Conservation (phyloP, 108 stramenopile genomes). For the Skeletonema menzelii region DNA sequence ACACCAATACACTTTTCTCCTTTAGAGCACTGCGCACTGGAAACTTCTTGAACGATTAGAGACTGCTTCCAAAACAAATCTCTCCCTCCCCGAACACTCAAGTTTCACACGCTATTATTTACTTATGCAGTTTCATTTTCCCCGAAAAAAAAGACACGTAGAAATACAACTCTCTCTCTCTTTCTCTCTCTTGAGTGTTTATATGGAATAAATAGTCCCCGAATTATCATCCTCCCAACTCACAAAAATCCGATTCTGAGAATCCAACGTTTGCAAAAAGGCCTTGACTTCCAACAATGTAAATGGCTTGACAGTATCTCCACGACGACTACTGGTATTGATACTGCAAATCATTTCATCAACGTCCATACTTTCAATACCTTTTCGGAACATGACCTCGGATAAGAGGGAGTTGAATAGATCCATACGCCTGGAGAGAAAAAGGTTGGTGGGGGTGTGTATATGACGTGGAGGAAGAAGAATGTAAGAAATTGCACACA, state of each 20-base stretch:
- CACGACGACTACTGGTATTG: not conserved
- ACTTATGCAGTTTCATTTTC: not conserved
- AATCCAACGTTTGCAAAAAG: constrained; percentile 8
- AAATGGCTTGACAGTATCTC: constrained; percentile 2
- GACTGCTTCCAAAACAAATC: not conserved
- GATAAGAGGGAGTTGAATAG: constrained; percentile 20
- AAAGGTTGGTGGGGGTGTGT: not conserved
- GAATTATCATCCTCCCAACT: constrained; percentile 13
- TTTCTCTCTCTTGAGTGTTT: not conserved
- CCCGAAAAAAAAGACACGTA: not conserved
- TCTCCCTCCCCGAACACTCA: not conserved
- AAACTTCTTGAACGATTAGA: not conserved
- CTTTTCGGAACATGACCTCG: constrained; percentile 15
- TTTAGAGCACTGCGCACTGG: too few species aligned
- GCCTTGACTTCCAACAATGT: constrained; percentile 8
- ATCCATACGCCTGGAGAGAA: not conserved
- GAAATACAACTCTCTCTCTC: not conserved
- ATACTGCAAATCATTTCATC: constrained; percentile 11
- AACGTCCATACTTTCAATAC: constrained; percentile 13
- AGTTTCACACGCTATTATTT: not conserved
- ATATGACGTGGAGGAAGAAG: not conserved
- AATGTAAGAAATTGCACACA: not conserved
- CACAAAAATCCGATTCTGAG: constrained; percentile 8
- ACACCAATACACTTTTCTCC: not conserved
- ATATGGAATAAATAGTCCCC: constrained; percentile 10